Base-by-base conservation (phyloP, 257 asterid species). In the Fraxinus pennsylvanica region DNA sequence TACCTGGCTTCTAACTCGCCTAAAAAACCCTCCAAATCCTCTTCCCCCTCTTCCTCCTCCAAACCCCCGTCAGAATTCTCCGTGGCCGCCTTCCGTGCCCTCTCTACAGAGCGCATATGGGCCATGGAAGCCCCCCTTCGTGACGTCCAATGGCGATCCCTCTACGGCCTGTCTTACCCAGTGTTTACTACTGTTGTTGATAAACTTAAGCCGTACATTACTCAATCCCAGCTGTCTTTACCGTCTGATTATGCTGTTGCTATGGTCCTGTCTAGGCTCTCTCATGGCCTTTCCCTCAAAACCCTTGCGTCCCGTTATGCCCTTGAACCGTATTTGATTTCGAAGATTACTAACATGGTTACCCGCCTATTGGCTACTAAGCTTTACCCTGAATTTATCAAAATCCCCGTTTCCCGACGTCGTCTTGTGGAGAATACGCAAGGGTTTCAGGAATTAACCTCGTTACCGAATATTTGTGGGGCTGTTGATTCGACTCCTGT, bases 241-340 rank as follows among this genome's bases (percentile, higher is more conserved):
- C 99, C 99, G 1, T 93, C 99, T 6, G 99, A 96, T 80, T 96
- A 96, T 83, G 98, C 99, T 74, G 99, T 96, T 4, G 98, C 99
- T 2, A 96, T 96, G 99, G 99, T 96, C 1, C 94, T 96, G 65
- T 92, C 97, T 36, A 89, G 98, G 54, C 91, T 96, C 54, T 80
- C 91, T 69, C 98, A 96, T 75, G 98, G 98, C 65, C 84, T 88
- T 14, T 81, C 90, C 14, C 92, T 96, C 77, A 87, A 90, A 88
- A 88, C 97, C 72, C 85, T 96, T 66, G 97, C 98, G 73, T 79
- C 96, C 32, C 97, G 97, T 6, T 96, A 93, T 38, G 91, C 90
- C 76, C 97, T 93, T 15, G 99, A 96, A 61, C 98, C 98, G n/a
- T 96, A 96, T 84, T 70, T 96, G 19, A 91, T 96, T 80, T 92